Evolutionary conservation across 1,284 basidiomycete species (phyloP), one percentile per base, ranked within the genome.

Genomic region (Malassezia slooffiae): DNA sequence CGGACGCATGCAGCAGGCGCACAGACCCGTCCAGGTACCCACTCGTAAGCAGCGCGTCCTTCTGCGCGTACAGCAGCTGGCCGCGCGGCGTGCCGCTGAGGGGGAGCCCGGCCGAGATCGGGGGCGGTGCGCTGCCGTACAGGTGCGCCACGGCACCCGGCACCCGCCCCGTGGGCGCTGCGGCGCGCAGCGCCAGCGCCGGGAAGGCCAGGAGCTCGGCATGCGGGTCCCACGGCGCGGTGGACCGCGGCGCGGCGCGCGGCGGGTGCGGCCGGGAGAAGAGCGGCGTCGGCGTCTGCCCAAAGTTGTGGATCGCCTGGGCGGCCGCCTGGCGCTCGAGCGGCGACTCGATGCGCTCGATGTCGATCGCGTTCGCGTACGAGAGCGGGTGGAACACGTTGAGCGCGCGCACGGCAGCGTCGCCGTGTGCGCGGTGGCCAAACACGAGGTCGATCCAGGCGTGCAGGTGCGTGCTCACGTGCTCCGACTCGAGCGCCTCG

Each of bases 371-470:
- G 34, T 53, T 87, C 57, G 91, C 87, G 64, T 96, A 96, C 24
- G 87, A 91, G 31, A 95, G 73, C 0, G 89, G 90, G 70, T 95
- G 90, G 73, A 88, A 95, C 12, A 83, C 84, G 59, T 95, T 96
- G 52, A 82, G 73, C 0, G 82, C 78, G 10, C 78, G 78, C 0
- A 67, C 50, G 6, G 67, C 66, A 30, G 55, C 66, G 28, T 35
- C 33, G 9, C 67, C 66, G 2, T 57, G 47, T 31, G 61, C 55
- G 15, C 57, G 54, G 26, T 50, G 58, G 5, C 67, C 67, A 43
- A 68, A 70, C 23, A 70, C 41, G 4, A 95, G 76, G 66, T 96
- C 89, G 57, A 96, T 93, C 90, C 90, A 95, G 5, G 77, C 76
- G 0, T 85, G 81, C 5, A 96, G 75, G 52, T 85, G 77, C 50